These are phyloP conservation scores for Pleurotus sapidus DNA, from an alignment of 768 basidiomycete genomes.

Conservation along the genomic window DNA sequence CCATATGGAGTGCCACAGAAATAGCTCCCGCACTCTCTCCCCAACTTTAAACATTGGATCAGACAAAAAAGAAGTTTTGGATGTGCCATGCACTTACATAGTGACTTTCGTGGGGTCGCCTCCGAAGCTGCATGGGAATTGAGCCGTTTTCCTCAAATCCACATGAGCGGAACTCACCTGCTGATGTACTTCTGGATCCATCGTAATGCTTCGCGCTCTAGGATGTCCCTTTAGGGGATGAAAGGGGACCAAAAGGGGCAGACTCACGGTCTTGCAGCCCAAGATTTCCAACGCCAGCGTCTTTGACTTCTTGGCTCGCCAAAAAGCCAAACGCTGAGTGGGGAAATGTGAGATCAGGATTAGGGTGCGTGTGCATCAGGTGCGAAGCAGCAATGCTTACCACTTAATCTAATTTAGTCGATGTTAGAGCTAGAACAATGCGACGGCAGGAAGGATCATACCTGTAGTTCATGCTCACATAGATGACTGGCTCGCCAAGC, in stretches of 20 bases:
- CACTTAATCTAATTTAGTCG: slow-evolving; percentile 5
- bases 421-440: not conserved
- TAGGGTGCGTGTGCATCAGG: too few relatives aligned
- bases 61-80: not conserved
- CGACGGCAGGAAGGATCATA: not conserved
- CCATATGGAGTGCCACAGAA: slow-evolving; percentile 39
- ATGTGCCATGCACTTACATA: slow-evolving; percentile 15
- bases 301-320: slow-evolving; percentile 34
- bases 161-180: not conserved
- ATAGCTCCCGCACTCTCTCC: slow-evolving; percentile 58
- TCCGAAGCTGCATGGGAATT: slow-evolving; percentile 40
- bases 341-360: not conserved
- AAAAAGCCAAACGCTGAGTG: slow-evolving; percentile 37
- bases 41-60: slow-evolving; percentile 24
- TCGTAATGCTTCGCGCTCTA: slow-evolving; percentile 51
- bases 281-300: slow-evolving; percentile 47
- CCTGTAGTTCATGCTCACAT: slow-evolving; percentile 8
- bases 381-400: not conserved
- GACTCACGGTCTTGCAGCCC: slow-evolving; percentile 57
- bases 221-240: slow-evolving; percentile 4
- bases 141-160: slow-evolving; percentile 2
- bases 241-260: not conserved
- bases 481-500: slow-evolving; percentile 4
- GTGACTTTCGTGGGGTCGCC: slow-evolving; percentile 41
- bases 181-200: slow-evolving; percentile 63